Conservation (phyloP, 805 yeast species). For the Cyberlindnera mrakii region DNA sequence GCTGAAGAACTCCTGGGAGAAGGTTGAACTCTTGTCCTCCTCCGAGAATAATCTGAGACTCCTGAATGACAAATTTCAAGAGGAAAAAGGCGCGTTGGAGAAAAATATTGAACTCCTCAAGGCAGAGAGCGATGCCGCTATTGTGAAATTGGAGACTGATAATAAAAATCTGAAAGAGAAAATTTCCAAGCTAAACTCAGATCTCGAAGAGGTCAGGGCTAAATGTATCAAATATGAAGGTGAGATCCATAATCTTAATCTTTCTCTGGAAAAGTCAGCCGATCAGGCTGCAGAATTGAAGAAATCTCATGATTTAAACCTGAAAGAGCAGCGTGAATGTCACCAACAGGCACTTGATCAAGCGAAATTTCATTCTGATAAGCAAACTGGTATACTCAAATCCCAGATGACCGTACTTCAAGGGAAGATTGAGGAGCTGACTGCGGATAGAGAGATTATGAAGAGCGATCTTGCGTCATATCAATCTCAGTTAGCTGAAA, state of each 20-base stretch:
- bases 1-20: constrained; percentile 7
- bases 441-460: too few species aligned
- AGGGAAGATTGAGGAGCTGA: not conserved
- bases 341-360: not conserved
- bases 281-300: constrained; percentile 1
- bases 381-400: not conserved
- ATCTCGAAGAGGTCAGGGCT: constrained; percentile 8
- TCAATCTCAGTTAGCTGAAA: too few species aligned
- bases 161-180: constrained; percentile 1
- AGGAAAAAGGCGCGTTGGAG: constrained; percentile 7
- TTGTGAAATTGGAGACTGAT: not conserved
- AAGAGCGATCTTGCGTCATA: too few species aligned
- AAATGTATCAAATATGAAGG: constrained; percentile 4
- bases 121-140: not conserved
- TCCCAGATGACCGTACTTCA: not conserved
- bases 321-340: not conserved
- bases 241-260: constrained; percentile 8
- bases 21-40: constrained; percentile 9
- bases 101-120: not conserved
- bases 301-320: constrained; percentile 3
- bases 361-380: not conserved
- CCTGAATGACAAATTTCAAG: constrained; percentile 5
- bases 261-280: constrained; percentile 5
- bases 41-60: constrained; percentile 7
- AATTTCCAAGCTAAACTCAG: constrained; percentile 3